Conservation (phyloP, 1,284 basidiomycete species). For the Neonothopanus nambi region DNA sequence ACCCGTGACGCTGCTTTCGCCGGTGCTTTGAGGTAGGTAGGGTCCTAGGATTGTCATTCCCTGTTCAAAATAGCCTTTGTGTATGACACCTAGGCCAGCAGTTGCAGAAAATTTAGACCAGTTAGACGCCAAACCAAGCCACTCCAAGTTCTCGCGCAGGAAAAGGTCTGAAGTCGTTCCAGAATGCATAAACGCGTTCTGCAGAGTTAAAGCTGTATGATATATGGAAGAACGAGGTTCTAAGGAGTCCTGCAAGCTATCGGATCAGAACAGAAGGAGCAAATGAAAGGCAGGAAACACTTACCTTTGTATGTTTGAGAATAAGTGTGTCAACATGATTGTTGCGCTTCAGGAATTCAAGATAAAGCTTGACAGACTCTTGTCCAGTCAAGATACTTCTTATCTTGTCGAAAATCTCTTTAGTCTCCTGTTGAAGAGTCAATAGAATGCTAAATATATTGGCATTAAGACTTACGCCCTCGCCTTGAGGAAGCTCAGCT, state of each 20-base stretch:
- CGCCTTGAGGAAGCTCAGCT: slow-evolving; percentile 63
- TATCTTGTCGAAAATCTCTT: slow-evolving; percentile 68
- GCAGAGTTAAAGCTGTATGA: slow-evolving; percentile 91
- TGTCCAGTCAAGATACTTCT: slow-evolving; percentile 85
- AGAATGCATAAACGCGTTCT: slow-evolving; percentile 95
- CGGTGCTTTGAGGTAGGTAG: slow-evolving; percentile 81
- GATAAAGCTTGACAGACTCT: slow-evolving; percentile 87
- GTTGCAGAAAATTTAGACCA: slow-evolving; percentile 98
- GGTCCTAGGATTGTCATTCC: slow-evolving; percentile 92
- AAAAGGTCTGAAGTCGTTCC: slow-evolving; percentile 94
- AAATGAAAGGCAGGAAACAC: slow-evolving; percentile 6
- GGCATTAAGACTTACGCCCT: slow-evolving; percentile 45
- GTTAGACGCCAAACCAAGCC: slow-evolving; percentile 90
- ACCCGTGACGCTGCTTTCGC: slow-evolving; percentile 70
- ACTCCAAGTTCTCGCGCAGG: slow-evolving; percentile 92
- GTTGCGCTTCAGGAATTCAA: slow-evolving; percentile 92
- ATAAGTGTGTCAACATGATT: slow-evolving; percentile 91
- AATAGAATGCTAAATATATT: slow-evolving; percentile 15
- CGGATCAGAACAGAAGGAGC: too few relatives aligned
- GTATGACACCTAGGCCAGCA: slow-evolving; percentile 92
- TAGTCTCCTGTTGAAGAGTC: slow-evolving; percentile 47
- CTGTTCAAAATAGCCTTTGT: slow-evolving; percentile 93
- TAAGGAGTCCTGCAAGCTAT: slow-evolving; percentile 68
- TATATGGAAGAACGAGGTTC: slow-evolving; percentile 95
- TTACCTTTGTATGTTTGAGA: slow-evolving; percentile 84